A percentile compares a stretch with the other conserved stretches of the same genome.
These are phyloP conservation scores for Pythium aquatile DNA, from an alignment of 352 stramenopile species.

Conservation along the genomic window DNA sequence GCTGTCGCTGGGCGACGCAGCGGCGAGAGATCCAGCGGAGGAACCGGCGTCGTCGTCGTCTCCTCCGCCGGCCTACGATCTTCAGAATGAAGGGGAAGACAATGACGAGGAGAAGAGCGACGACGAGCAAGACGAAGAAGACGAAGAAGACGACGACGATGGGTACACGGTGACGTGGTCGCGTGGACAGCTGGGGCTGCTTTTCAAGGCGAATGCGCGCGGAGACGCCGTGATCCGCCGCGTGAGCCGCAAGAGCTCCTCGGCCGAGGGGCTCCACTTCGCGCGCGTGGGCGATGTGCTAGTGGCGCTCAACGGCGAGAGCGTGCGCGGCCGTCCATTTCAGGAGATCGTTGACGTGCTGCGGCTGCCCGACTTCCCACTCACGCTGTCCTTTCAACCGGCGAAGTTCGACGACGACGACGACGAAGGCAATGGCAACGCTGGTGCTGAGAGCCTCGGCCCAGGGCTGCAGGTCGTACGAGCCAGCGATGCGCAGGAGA, in stretches of 20 bases:
- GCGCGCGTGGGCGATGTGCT: conserved; percentile 77
- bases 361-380: conserved; percentile 55
- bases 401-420: conserved; percentile 33
- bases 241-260: conserved; percentile 65
- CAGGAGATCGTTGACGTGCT: conserved; percentile 66
- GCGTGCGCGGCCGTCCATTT: conserved; percentile 50
- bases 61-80: neutral
- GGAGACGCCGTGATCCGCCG: conserved; percentile 65
- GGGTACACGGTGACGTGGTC: conserved; percentile 72
- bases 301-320: conserved; percentile 59
- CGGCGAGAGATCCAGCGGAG: neutral
- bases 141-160: conserved; percentile 63
- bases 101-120: conserved; percentile 28
- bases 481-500: conserved; percentile 9
- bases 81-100: conserved; percentile 1
- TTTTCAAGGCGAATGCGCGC: conserved; percentile 63
- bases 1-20: conserved; percentile 33
- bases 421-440: conserved; percentile 3
- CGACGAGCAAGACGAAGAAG: conserved; percentile 35
- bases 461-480: conserved; percentile 1
- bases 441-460: neutral
- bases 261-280: conserved; percentile 53
- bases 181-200: conserved; percentile 58
- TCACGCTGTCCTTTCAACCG: conserved; percentile 72
- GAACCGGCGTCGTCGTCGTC: neutral